Evolutionary conservation across 2,329 filamentous ascomycete genomes (phyloP).

Genomic region (Aspergillus felis): DNA sequence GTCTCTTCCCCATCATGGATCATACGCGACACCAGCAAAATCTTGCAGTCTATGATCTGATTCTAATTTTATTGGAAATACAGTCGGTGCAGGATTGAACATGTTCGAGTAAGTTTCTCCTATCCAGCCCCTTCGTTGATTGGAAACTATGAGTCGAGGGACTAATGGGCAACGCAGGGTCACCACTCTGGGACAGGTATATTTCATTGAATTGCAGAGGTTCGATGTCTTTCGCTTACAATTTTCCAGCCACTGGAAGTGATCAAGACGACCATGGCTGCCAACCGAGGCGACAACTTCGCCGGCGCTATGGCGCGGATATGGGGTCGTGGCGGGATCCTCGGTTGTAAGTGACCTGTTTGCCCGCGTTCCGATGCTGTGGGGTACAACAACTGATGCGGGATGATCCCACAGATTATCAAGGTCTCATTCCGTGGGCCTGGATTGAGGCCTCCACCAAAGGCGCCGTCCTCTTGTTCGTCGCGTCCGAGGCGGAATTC

Average conservation of each 20-base stretch:
- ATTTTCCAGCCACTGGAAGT: slow-evolving; percentile 86
- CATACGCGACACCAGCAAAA: background rate
- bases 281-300: slow-evolving; percentile 88
- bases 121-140: background rate
- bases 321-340: slow-evolving; percentile 87
- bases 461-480: slow-evolving; percentile 97
- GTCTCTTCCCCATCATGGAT: slow-evolving; percentile 24
- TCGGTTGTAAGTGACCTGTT: slow-evolving; percentile 71
- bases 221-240: slow-evolving; percentile 41
- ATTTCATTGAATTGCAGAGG: background rate
- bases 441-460: slow-evolving; percentile 99
- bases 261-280: slow-evolving; percentile 99
- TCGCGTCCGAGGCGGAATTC: slow-evolving; percentile 97
- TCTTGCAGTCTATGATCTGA: slow-evolving; percentile 11
- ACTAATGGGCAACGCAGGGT: slow-evolving; percentile 45
- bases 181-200: slow-evolving; percentile 64
- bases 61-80: slow-evolving; percentile 15
- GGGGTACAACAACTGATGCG: slow-evolving; percentile 14
- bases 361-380: slow-evolving; percentile 9
- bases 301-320: slow-evolving; percentile 74
- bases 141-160: background rate
- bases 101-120: slow-evolving; percentile 70
- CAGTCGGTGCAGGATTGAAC: slow-evolving; percentile 85
- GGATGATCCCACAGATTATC: slow-evolving; percentile 67
- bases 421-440: slow-evolving; percentile 98